Evolutionary conservation across 2,329 filamentous ascomycete species (phyloP).

Genomic region (Colletotrichum truncatum): DNA sequence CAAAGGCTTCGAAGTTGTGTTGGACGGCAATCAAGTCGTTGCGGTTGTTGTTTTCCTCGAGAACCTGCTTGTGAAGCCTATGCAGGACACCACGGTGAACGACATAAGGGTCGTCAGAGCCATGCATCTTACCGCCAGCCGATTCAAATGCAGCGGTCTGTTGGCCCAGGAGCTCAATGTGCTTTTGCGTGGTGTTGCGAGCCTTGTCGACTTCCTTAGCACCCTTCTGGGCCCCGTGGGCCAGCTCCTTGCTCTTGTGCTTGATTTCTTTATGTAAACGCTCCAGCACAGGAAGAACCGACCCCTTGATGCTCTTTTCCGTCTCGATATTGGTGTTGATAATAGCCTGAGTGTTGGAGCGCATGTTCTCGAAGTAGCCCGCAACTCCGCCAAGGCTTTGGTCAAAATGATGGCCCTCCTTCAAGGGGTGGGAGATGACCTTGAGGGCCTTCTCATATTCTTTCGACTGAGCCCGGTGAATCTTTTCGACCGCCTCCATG

Average conservation of each 20-base stretch:
- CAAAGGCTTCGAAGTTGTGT: slow-evolving; percentile 87
- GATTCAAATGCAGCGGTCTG: slow-evolving; percentile 85
- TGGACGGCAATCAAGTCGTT: slow-evolving; percentile 94
- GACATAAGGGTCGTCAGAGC: slow-evolving; percentile 87
- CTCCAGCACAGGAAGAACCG: slow-evolving; percentile 87
- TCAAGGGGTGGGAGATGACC: slow-evolving; percentile 85
- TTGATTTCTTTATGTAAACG: slow-evolving; percentile 96
- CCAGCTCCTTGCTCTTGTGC: slow-evolving; percentile 91
- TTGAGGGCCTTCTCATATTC: slow-evolving; percentile 96
- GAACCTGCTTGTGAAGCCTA: slow-evolving; percentile 87
- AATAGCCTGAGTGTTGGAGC: slow-evolving; percentile 90
- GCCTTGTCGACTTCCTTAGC: slow-evolving; percentile 94
- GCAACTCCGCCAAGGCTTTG: slow-evolving; percentile 87
- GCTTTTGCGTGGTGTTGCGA: slow-evolving; percentile 87
- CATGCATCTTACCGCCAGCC: slow-evolving; percentile 73
- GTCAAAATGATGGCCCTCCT: slow-evolving; percentile 93
- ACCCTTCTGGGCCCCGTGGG: slow-evolving; percentile 81
- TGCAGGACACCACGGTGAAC: slow-evolving; percentile 83
- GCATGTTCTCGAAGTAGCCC: slow-evolving; percentile 93
- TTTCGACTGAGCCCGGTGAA: slow-evolving; percentile 85
- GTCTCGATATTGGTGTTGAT: slow-evolving; percentile 91
- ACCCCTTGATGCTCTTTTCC: slow-evolving; percentile 87
- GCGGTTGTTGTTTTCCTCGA: slow-evolving; percentile 95
- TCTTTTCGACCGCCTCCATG: slow-evolving; percentile 83
- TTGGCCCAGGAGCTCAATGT: slow-evolving; percentile 92